Evolutionary conservation across 1,284 basidiomycete genomes (phyloP), one percentile per base, ranked within the genome.

Genomic region (Sanghuangporus weigelae): DNA sequence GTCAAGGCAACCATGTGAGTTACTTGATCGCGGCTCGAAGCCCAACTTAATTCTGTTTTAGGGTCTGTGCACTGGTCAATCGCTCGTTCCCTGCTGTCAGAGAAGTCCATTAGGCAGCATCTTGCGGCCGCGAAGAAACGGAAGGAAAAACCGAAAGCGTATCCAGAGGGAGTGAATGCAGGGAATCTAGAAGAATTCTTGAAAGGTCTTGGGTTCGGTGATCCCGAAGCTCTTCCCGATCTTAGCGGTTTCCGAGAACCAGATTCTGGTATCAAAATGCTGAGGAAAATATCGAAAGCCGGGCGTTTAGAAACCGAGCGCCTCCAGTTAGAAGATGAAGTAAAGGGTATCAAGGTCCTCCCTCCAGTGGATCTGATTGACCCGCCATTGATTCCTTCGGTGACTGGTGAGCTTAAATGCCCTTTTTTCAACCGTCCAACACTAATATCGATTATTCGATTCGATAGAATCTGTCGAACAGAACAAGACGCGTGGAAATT

Each of bases 51-150:
- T 55, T 40, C 5, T 38, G 21, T 23, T 55, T 10, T 16, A 90
- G 89, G 88, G 86, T 75, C 77, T 1, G 63, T 84, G 16, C 77
- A 80, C n/a, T 90, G 80, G 77, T 72, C 75, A 36, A 70, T 87
- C 54, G 72, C 72, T 0, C 76, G 74, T 38, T 73, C 79, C 11
- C 69, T 76, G 2, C 66, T 70, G 0, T 65, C 72, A 4, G 70
- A 73, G 49, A 68, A 56, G 0, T 69, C 74, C 11, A 76, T 85
- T 11, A 76, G 74, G 1, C 12, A 51, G 1, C 72, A 72, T 19
- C 72, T 80, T 5, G 66, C 66, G 0, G 71, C 14, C 0, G 75
- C 77, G 0, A 74, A 73, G 49, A 71, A 72, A 7, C 74, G 82
- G 39, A 79, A 84, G 65, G 76, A 77, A 69, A 74, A 73, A 14